Evolutionary conservation across 345 rosid genomes (phyloP), one percentile per base, ranked within the genome.

Genomic region (Gossypium anomalum): DNA sequence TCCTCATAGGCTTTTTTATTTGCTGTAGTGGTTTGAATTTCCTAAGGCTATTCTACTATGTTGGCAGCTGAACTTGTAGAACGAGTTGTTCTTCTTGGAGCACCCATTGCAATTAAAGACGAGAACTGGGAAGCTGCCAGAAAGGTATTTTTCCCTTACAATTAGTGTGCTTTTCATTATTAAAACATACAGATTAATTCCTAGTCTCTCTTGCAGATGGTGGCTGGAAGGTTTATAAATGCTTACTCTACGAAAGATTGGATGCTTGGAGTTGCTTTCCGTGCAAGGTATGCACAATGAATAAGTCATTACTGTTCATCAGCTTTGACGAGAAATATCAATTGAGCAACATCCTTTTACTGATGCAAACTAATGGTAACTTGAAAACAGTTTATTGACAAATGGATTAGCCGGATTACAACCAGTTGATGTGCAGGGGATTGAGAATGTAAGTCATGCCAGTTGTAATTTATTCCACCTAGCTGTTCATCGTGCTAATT

Each of bases 321-420:
- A 5, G 29, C 52, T 44, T 64, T 1, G 27, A 44, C 44, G 70
- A 13, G 20, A 66, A 66, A 11, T 10, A 4, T 45, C 29, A 12
- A 66, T 66, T 43, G 70, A 44, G 52, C 34, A 44, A 43, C 69
- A 41, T 41, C 25, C 68, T 45, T 5, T 64, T 16, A 56, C 27
- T 66, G 11, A 25, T 17, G 25, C 56, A 76, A 59, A 43, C 67
- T 82, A 63, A 73, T 10, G 12, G 16, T 34, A 43, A 47, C 23
- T 47, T 73, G 66, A 25, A n/a, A 51, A 80, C 89, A 95, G 99
- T 83, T 82, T 93, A 67, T 79, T 93, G 25, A 78, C 97, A 5
- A 90, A 95, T 87, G 99, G 99, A 77, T 79, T 95, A 76, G 99
- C 99, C 7, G 98, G 99, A 81, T 89, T 95, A 77, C 97, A 95